Evolutionary conservation across 2,329 filamentous ascomycete genomes (phyloP), one percentile per base, ranked within the genome.

Genomic region (Chaetomiaceae sp.): DNA sequence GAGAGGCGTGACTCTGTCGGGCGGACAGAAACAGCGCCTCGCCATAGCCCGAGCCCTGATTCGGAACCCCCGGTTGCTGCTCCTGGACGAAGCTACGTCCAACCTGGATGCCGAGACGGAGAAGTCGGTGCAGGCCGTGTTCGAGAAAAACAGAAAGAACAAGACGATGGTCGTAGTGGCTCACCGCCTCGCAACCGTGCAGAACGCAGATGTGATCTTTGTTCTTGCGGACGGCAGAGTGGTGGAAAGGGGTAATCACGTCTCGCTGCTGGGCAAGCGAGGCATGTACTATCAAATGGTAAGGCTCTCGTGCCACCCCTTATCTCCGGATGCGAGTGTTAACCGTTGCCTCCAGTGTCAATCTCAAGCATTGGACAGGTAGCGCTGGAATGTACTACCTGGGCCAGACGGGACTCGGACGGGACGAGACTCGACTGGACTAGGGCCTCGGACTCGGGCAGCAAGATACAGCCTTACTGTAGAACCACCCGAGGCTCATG

Each of bases 171-270:
- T 93, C 3, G 84, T 85, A 6, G 85, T 91, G 10, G 86, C 86
- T 1, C 87, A 91, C 62, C 72, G 86, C n/a, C 69, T 90, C 45
- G 83, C 83, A 0, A 91, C 84, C 12, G 79, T 90, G 14, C 84
- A 86, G 63, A 84, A 89, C 56, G 84, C 86, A 0, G 82, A 91
- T 61, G 69, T 81, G 9, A 90, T 90, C 20, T 88, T 86, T 56
- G 85, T 90, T 0, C 77, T 93, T 42, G 83, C 83, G 8, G 74
- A 81, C 47, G 79, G 83, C 14, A 73, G 68, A 53, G 66, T 79
- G n/a, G 58, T 79, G n/a, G 76, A 79, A 59, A 66, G 72, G 59
- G 76, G 75, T 6, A 75, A 62, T 20, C 75, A 79, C 51, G 50
- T 49, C 1, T 72, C 77, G 54, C 56, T 80, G 45, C 45, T 79